These are phyloP conservation scores for Acrocalymma vagum DNA, from an alignment of 2,329 filamentous ascomycete species.

Conservation along the genomic window DNA sequence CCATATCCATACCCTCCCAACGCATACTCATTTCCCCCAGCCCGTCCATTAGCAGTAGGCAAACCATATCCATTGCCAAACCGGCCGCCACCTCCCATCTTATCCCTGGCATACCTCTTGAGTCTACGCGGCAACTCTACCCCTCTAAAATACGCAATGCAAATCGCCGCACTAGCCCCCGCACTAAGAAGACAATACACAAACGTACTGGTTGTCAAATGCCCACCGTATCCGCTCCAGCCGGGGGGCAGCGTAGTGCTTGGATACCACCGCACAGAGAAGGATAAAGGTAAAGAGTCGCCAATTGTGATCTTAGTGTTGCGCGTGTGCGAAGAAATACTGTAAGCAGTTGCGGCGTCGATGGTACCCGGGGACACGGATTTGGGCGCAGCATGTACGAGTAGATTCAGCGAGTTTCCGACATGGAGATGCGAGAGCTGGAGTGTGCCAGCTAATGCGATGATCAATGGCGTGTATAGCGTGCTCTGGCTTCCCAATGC, in stretches of 20 bases:
- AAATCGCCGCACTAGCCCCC: constrained; percentile 58
- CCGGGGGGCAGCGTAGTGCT: constrained; percentile 71
- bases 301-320: constrained; percentile 80
- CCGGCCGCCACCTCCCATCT: constrained; percentile 50
- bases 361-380: constrained; percentile 72
- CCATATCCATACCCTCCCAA: constrained; percentile 55
- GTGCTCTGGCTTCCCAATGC: constrained; percentile 42
- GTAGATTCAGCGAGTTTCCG: constrained; percentile 86
- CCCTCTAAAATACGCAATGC: constrained; percentile 63
- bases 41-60: constrained; percentile 37
- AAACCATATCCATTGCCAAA: constrained; percentile 46
- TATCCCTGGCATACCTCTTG: constrained; percentile 66
- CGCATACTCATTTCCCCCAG: constrained; percentile 50
- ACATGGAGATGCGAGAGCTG: constrained; percentile 88
- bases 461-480: constrained; percentile 80
- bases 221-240: constrained; percentile 61
- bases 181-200: constrained; percentile 59
- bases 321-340: constrained; percentile 70
- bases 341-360: constrained; percentile 88
- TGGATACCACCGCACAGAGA: constrained; percentile 89
- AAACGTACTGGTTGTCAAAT: constrained; percentile 59
- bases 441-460: constrained; percentile 87
- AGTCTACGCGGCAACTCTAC: constrained; percentile 60
- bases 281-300: constrained; percentile 79
- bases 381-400: constrained; percentile 74